phyloP scores from a whole-genome alignment of 2,329 filamentous ascomycete genomes.

The Thielaviopsis euricoi region DNA sequence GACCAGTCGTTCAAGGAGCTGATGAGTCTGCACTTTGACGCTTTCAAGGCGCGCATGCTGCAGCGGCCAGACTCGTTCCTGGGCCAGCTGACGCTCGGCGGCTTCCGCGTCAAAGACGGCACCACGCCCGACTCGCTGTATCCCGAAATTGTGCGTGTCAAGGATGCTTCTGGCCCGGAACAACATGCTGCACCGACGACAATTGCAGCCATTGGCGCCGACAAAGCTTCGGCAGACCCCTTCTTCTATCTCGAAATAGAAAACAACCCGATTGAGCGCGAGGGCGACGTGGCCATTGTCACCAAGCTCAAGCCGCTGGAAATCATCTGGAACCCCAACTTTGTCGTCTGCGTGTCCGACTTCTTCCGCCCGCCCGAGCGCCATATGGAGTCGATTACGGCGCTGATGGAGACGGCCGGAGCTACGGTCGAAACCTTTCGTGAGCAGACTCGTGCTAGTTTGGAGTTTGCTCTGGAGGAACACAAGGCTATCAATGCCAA shows the following conservation, averaged over 20 bases:
- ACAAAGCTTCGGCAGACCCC: slow-evolving; percentile 34
- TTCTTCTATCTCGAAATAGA: slow-evolving; percentile 91
- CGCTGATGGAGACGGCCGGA: slow-evolving; percentile 86
- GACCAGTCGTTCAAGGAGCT: slow-evolving; percentile 46
- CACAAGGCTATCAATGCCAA: slow-evolving; percentile 97
- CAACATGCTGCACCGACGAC: background rate
- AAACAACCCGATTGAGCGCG: slow-evolving; percentile 83
- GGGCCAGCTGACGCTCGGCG: slow-evolving; percentile 76
- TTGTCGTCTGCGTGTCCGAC: slow-evolving; percentile 75
- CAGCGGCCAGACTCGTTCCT: slow-evolving; percentile 85
- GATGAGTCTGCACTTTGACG: slow-evolving; percentile 82
- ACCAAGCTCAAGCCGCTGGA: slow-evolving; percentile 91
- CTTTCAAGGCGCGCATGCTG: slow-evolving; percentile 78
- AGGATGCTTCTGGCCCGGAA: slow-evolving; percentile 41
- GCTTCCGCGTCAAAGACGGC: slow-evolving; percentile 86
- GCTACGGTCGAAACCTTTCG: slow-evolving; percentile 89
- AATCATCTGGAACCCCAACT: slow-evolving; percentile 92
- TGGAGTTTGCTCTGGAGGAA: slow-evolving; percentile 92
- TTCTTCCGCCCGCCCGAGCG: slow-evolving; percentile 95
- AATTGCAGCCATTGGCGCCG: background rate
- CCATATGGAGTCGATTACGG: slow-evolving; percentile 96
- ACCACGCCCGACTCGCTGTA: slow-evolving; percentile 84
- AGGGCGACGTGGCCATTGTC: slow-evolving; percentile 77
- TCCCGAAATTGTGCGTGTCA: slow-evolving; percentile 89
- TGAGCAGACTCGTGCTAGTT: slow-evolving; percentile 85